Base-by-base conservation (phyloP, 2,329 filamentous ascomycete species). In the Colletotrichum melonis region DNA sequence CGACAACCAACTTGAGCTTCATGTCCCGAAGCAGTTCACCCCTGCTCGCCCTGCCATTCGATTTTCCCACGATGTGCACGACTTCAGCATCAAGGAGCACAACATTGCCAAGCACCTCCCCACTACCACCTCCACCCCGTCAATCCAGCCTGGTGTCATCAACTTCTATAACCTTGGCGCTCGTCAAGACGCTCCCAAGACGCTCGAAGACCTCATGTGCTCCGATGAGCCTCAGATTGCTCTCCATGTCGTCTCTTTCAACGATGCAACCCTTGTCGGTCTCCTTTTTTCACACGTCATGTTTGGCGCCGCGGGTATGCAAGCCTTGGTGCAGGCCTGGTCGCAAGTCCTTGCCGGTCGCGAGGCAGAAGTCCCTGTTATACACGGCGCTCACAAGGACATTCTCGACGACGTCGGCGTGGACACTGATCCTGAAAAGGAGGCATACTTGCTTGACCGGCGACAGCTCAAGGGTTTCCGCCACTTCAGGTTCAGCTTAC, bases 221-320 rank as follows among this genome's bases (percentile, higher is more conserved):
- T 73, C 77, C 5, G 86, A 88, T 76, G 78, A 76, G 22, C 87
- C 87, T 0, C 84, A 86, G 75, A 76, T 90, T 5, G 82, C 82
- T 4, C 78, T 90, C 5, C 86, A 88, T 73, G 79, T 89, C 55
- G 82, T 84, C 4, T 82, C 83, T 0, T 90, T 90, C 76, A 77
- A 75, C 3, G 85, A 90, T 69, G 85, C 86, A 0, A 90, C 88
- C 0, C 76, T 90, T 0, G 79, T 90, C 1, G 81, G 82, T 0
- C 74, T 90, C 0, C 79, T 80, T 1, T 88, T 82, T 79, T 83
- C 85, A 2, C 88, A 90, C 76, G 84, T 83, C 0, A 77, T 88
- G 6, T 83, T 84, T 70, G 88, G 89, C 73, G 85, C 81, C 3
- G 81, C 86, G 75, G 87, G 86, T 4, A 80, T 81, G 32, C 76